phyloP scores from a whole-genome alignment of 768 basidiomycete species.

The Ramaria sp. region DNA sequence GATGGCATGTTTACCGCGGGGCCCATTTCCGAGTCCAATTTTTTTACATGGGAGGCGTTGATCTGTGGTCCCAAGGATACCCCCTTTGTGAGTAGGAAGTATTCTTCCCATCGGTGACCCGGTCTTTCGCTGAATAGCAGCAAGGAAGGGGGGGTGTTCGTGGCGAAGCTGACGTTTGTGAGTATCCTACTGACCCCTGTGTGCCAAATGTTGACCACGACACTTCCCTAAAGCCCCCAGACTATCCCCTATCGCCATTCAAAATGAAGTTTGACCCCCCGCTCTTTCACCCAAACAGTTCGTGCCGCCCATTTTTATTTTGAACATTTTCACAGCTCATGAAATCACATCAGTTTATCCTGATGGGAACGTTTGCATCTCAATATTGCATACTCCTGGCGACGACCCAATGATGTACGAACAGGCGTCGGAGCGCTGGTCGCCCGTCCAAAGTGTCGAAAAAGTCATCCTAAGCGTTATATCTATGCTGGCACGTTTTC shows the following conservation, averaged over 20 bases:
- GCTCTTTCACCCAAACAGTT: conserved; percentile 94
- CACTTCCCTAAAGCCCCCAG: conserved; percentile 48
- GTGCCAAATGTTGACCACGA: not conserved
- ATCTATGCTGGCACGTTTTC: conserved; percentile 85
- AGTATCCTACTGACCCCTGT: conserved; percentile 24
- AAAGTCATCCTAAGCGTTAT: conserved; percentile 94
- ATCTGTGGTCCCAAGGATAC: conserved; percentile 92
- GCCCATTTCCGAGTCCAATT: conserved; percentile 83
- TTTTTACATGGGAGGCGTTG: conserved; percentile 94
- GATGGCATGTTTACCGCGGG: conserved; percentile 97
- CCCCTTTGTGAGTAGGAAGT: conserved; percentile 58
- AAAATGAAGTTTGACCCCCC: conserved; percentile 99
- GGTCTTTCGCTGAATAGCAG: not conserved
- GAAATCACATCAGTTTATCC: conserved; percentile 63
- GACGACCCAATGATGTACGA: conserved; percentile 93
- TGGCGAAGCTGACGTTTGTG: conserved; percentile 82
- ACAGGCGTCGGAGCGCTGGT: conserved; percentile 92
- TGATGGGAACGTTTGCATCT: conserved; percentile 96
- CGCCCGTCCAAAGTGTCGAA: conserved; percentile 96
- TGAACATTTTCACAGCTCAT: not conserved
- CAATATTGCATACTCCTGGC: conserved; percentile 90
- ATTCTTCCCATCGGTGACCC: conserved; percentile 1
- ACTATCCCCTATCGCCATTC: conserved; percentile 97
- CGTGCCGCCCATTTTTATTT: conserved; percentile 21
- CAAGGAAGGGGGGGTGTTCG: conserved; percentile 92